Base-by-base conservation (phyloP, 2,329 filamentous ascomycete genomes). In the Trichoderma koningiopsis region DNA sequence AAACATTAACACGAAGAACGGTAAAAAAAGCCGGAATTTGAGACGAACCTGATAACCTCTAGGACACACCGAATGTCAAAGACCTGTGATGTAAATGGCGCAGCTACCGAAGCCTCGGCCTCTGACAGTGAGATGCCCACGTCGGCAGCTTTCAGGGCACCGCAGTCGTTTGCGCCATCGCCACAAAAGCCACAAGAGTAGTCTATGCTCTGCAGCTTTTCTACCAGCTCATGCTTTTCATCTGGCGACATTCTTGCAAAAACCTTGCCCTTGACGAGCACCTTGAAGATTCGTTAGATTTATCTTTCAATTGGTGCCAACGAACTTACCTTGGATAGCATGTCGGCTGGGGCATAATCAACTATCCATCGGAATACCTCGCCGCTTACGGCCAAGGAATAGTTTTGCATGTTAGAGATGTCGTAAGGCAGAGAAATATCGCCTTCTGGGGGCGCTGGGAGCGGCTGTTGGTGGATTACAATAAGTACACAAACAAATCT, bases 161-260 rank as follows among this genome's bases (percentile, higher is more conserved):
- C 96, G 74, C 96, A 99, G 79, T 99, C 96, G 77, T 99, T 99
- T 31, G 96, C 96, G 52, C 96, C 96, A 77, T 99, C 96, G 56
- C 96, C 96, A 76, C 96, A 99, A 81, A 99, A 99, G 33, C 96
- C 96, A 73, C 90, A 93, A 74, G 92, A 97, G 79, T 97, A 99
- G 78, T 94, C 95, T 72, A 99, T 93, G 74, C 92, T 95, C 78
- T 99, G 96, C 4, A 99, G 86, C 79, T 97, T 99, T 79, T 98
- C 96, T 2, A 99, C 94, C 2, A 99, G 84, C 79, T 99, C 96
- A 77, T 97, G 94, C 79, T 99, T 99, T 80, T 99, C 96, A 77
- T 99, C 96, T 0, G 96, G 96, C 1, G 95, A 98, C 96, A 99
- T 99, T 74, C 96, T 91, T 4, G 96, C 96, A 79, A 97, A 99